Conservation (phyloP, 176 grass and related monocot genomes). For the Bromus sterilis region DNA sequence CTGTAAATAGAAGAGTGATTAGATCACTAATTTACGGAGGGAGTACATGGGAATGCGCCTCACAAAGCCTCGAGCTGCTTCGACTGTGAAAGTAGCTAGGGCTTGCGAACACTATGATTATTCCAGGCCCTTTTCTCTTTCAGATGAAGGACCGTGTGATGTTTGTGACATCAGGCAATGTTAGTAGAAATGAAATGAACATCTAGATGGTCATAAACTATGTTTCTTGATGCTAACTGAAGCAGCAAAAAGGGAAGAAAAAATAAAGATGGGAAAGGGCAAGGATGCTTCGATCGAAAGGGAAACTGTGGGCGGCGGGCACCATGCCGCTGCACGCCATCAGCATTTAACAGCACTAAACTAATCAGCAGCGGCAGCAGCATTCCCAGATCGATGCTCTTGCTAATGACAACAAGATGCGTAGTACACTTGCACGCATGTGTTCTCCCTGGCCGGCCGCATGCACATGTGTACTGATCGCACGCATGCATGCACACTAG, state of each 20-base stretch:
- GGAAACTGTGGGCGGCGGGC: slow-evolving; percentile 3
- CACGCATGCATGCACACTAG: slow-evolving; percentile 7
- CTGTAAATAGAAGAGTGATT: too few relatives aligned
- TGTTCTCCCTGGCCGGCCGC: background rate
- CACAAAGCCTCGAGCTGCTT: too few relatives aligned
- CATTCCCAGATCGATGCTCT: background rate
- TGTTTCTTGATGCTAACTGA: background rate
- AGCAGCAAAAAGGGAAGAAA: background rate
- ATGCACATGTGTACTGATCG: background rate
- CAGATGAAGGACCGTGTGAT: background rate
- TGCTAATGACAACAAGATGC: background rate
- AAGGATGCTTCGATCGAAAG: slow-evolving; percentile 9
- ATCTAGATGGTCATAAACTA: background rate
- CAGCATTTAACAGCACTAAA: slow-evolving; percentile 19
- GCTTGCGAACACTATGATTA: too few relatives aligned
- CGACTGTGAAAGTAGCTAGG: too few relatives aligned
- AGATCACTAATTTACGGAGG: too few relatives aligned
- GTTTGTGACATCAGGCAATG: background rate
- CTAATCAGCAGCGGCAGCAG: background rate
- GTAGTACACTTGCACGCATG: slow-evolving; percentile 2
- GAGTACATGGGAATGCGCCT: too few relatives aligned
- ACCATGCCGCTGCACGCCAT: background rate
- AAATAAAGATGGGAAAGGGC: slow-evolving; percentile 1
- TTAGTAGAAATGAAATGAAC: background rate
- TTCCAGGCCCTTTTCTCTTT: background rate